phyloP scores from a whole-genome alignment of 352 stramenopile genomes.

The Globisporangium alternatum region DNA sequence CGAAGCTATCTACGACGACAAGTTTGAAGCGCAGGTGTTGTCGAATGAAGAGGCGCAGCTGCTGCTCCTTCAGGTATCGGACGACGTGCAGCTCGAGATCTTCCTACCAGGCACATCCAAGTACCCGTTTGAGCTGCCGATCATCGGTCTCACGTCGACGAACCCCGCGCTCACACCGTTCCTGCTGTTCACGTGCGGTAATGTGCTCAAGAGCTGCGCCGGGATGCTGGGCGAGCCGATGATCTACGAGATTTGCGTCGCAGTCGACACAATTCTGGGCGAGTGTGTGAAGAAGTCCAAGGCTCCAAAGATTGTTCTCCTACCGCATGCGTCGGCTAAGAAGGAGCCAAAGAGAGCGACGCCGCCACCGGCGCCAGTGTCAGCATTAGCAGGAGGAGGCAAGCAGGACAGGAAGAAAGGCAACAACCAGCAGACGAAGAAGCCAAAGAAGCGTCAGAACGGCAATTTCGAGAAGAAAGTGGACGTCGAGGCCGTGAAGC shows the following conservation, averaged over 20 bases:
- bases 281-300: constrained; percentile 27
- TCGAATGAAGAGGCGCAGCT: constrained; percentile 25
- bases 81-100: constrained; percentile 52
- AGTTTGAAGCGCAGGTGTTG: constrained; percentile 31
- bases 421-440: constrained; percentile 17
- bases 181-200: constrained; percentile 42
- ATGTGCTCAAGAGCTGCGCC: constrained; percentile 47
- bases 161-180: constrained; percentile 37
- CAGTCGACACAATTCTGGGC: constrained; percentile 52
- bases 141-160: constrained; percentile 46
- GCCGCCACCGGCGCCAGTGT: not conserved
- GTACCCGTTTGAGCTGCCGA: constrained; percentile 75
- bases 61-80: constrained; percentile 45
- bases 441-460: constrained; percentile 17
- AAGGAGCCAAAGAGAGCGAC: not conserved
- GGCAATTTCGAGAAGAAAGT: constrained; percentile 18
- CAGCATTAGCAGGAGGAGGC: not conserved
- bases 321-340: constrained; percentile 16
- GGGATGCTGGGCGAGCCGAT: constrained; percentile 67
- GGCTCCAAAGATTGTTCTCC: constrained; percentile 32
- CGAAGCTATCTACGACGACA: constrained; percentile 84
- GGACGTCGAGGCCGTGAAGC: constrained; percentile 34
- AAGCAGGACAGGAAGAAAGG: constrained; percentile 14
- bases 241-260: constrained; percentile 78
- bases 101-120: constrained; percentile 43